Evolutionary conservation across 768 basidiomycete genomes (phyloP).

Genomic region (Nidularia sp.): DNA sequence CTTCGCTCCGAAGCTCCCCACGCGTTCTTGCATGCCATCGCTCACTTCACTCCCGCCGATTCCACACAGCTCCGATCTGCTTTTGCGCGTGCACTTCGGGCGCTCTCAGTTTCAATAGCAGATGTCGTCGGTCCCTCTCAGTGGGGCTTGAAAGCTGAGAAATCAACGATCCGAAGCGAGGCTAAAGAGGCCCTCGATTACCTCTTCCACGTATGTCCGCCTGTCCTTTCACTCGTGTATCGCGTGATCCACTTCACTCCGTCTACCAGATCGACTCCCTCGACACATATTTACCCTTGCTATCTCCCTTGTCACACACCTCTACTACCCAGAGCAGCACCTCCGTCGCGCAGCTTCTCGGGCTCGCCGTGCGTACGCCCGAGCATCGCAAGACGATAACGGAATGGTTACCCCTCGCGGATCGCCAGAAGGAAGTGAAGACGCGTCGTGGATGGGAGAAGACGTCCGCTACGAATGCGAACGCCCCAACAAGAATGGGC

Average conservation of each 20-base stretch:
- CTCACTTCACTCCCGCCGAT: slow-evolving; percentile 36
- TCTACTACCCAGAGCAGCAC: slow-evolving; percentile 34
- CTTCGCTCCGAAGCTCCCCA: slow-evolving; percentile 54
- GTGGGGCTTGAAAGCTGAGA: slow-evolving; percentile 54
- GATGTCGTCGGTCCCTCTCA: slow-evolving; percentile 68
- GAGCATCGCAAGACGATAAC: slow-evolving; percentile 46
- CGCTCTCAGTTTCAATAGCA: slow-evolving; percentile 54
- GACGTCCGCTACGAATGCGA: slow-evolving; percentile 31
- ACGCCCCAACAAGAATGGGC: slow-evolving; percentile 37
- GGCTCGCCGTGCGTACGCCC: slow-evolving; percentile 42
- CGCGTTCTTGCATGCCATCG: slow-evolving; percentile 60
- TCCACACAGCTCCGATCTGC: slow-evolving; percentile 44
- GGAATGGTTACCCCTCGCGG: slow-evolving; percentile 59
- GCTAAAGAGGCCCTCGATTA: slow-evolving; percentile 55
- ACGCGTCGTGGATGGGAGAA: slow-evolving; percentile 76
- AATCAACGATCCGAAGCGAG: slow-evolving; percentile 37
- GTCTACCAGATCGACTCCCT: slow-evolving; percentile 49
- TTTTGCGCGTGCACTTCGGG: slow-evolving; percentile 59
- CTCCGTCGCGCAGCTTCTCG: slow-evolving; percentile 58
- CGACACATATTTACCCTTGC: slow-evolving; percentile 65
- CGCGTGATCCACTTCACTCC: background rate
- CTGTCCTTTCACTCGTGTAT: background rate
- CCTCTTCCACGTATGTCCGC: slow-evolving; percentile 50
- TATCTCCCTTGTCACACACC: slow-evolving; percentile 40
- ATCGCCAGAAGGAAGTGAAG: slow-evolving; percentile 51